Evolutionary conservation across 2,329 filamentous ascomycete genomes (phyloP), one percentile per base, ranked within the genome.

Genomic region (Aspergillus awamori): DNA sequence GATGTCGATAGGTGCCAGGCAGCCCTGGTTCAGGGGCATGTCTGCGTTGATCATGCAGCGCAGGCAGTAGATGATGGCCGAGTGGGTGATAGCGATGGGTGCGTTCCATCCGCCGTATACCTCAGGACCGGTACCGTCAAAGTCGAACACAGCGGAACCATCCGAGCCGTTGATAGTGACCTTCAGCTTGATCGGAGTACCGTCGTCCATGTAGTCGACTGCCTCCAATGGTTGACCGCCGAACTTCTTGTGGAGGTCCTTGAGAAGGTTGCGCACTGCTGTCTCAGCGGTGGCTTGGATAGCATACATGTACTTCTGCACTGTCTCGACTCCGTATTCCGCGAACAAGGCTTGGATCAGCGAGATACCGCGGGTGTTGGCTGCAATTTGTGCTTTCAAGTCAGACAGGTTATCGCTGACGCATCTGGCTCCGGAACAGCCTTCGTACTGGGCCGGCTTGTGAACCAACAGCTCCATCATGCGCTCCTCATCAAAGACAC

Each of bases 1-100:
- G 70, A 95, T 89, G 57, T 87, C 83, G 68, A 95, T 90, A 0
- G 92, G 91, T 53, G 86, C 86, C 2, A 95, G 81, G 65, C 92
- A 96, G 65, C 92, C 92, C 77, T 96, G 92, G 78, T 96, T 96
- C 4, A 96, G 83, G 0, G 92, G 92, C 13, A 96, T 93, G 67
- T 94, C 90, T 65, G 91, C 86, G 39, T 85, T 87, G 69, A 96
- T 92, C 60, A 96, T 83, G 69, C 88, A 91, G 49, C 92, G 87
- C 11, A 96, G 82, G 68, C 89, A 92, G 81, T 96, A 96, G 72
- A 95, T 94, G 71, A 95, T 93, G 53, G 91, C 91, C 38, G 86
- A 90, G 77, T 91, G 92, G 0, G 90, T 93, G 52, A 95, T 90
- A 3, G 91, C 91, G 75, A 92, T 85, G 0, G 91, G 91, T 0